Conservation (phyloP, 768 basidiomycete genomes). For the Pleurotus sapidus region DNA sequence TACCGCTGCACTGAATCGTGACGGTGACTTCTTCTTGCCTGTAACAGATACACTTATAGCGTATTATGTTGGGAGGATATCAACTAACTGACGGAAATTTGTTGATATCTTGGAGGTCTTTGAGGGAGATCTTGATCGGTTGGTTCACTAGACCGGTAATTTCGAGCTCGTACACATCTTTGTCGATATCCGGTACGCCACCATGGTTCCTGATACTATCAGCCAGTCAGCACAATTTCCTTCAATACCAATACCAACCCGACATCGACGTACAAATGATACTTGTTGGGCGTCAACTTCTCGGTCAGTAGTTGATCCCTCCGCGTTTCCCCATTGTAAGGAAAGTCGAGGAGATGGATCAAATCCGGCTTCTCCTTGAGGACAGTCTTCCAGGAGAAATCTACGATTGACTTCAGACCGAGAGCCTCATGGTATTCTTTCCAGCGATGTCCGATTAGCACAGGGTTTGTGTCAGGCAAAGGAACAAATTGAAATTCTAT, state of each 20-base stretch:
- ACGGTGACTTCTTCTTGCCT: slow-evolving; percentile 49
- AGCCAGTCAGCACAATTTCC: not conserved
- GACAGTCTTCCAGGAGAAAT: slow-evolving; percentile 50
- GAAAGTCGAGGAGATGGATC: slow-evolving; percentile 51
- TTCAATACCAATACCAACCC: not conserved
- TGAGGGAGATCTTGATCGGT: slow-evolving; percentile 39
- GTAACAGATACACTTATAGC: not conserved
- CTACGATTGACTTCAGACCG: slow-evolving; percentile 42
- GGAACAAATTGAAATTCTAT: slow-evolving; percentile 47
- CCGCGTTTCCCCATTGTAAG: slow-evolving; percentile 53
- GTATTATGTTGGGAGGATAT: not conserved
- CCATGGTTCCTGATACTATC: slow-evolving; percentile 52
- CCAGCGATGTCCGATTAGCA: slow-evolving; percentile 48
- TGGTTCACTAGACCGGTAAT: slow-evolving; percentile 50
- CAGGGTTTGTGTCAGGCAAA: slow-evolving; percentile 47
- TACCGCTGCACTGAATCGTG: slow-evolving; percentile 55
- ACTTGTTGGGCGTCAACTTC: slow-evolving; percentile 46
- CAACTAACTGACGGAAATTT: slow-evolving; percentile 38
- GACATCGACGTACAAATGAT: slow-evolving; percentile 40
- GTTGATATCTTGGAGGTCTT: slow-evolving; percentile 43
- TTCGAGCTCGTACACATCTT: slow-evolving; percentile 43
- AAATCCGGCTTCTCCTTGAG: slow-evolving; percentile 49
- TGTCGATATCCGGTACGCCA: slow-evolving; percentile 47
- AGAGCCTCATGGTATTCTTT: slow-evolving; percentile 51
- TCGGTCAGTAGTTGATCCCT: slow-evolving; percentile 37